Conservation (phyloP, 441 rosid species). For the Eutrema salsugineum region DNA sequence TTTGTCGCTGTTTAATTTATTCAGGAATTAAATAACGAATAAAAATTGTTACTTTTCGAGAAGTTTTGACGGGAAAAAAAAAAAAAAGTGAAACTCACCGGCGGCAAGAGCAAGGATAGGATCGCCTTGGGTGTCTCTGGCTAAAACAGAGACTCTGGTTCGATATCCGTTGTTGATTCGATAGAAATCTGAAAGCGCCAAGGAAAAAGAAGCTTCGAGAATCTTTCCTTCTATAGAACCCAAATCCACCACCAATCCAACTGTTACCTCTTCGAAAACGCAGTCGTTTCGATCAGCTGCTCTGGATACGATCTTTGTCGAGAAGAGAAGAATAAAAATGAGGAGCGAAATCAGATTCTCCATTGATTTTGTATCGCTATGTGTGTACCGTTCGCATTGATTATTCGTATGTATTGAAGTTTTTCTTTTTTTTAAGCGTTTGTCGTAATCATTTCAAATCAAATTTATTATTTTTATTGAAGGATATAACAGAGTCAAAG, state of each 20-base stretch:
- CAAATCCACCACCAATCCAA: conserved; percentile 35
- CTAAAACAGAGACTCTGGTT: conserved; percentile 26
- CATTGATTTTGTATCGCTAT: not conserved
- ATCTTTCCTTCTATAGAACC: conserved; percentile 27
- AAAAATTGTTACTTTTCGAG: not conserved
- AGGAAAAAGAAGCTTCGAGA: conserved; percentile 16
- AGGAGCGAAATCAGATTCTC: not conserved
- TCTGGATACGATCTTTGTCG: not conserved
- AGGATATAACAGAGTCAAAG: not conserved
- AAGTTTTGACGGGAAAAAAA: not conserved
- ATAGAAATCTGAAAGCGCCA: conserved; percentile 37
- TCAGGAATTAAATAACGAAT: not conserved
- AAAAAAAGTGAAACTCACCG: conserved; percentile 21
- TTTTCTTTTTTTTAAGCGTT: not conserved
- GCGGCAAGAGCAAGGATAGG: conserved; percentile 20
- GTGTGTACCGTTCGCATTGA: not conserved
- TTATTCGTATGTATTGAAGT: not conserved
- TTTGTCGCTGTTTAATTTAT: conserved; percentile 13
- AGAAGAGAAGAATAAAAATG: not conserved
- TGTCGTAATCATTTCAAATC: not conserved
- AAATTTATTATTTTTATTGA: not conserved
- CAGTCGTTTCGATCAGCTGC: not conserved
- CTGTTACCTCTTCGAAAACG: not conserved
- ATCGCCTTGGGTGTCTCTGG: conserved; percentile 34
- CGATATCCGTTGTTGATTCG: conserved; percentile 7